These are phyloP conservation scores for Geotrichum klebahnii DNA, from an alignment of 1,139 yeast genomes.

Conservation along the genomic window DNA sequence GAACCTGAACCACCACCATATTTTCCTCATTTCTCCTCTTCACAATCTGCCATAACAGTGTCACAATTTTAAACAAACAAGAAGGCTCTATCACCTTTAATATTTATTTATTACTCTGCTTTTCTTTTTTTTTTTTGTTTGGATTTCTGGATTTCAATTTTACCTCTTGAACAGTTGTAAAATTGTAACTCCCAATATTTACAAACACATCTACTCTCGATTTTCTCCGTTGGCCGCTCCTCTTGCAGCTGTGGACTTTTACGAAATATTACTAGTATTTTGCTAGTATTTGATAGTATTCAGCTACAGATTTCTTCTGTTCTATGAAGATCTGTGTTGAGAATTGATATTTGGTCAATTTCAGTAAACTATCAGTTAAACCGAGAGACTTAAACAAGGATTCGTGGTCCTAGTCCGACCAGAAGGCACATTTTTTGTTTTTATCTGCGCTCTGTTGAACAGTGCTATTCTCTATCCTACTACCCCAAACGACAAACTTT, in stretches of 20 bases:
- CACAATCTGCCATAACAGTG: neutral
- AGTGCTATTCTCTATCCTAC: no score
- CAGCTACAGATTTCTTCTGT: no score
- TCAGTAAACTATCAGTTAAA: no score
- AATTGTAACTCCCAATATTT: neutral
- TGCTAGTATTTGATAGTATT: no score
- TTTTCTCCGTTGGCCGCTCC: no score
- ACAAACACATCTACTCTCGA: neutral
- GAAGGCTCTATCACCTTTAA: neutral
- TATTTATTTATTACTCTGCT: neutral
- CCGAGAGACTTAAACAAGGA: no score
- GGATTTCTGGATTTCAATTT: neutral
- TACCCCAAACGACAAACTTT: neutral
- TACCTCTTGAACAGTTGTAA: neutral
- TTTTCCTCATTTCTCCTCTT: neutral
- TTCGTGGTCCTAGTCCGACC: no score
- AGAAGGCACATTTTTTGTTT: neutral
- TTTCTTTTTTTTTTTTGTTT: neutral
- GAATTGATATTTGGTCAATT: no score
- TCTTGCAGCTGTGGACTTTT: no score
- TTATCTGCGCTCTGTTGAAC: neutral
- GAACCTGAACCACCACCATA: conserved; percentile 1
- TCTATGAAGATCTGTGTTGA: no score
- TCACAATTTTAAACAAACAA: neutral
- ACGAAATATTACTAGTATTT: no score